Evolutionary conservation across 2,329 filamentous ascomycete species (phyloP), one percentile per base, ranked within the genome.

Genomic region (Penicillium sp.): DNA sequence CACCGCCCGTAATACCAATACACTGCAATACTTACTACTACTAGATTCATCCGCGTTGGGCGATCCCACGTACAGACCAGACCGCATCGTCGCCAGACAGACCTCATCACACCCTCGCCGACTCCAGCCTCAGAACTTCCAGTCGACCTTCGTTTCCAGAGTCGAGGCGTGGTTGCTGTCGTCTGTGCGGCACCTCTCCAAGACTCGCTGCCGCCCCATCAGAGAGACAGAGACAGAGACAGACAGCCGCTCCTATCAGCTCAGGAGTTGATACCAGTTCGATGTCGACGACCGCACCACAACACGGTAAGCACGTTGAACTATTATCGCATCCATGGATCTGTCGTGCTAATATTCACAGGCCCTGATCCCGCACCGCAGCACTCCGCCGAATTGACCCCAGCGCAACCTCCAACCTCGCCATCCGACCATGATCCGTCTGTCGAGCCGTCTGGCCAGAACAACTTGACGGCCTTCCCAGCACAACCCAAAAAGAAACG

Each of bases 401-500:
- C 50, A 47, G 33, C 53, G 51, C 58, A 59, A 50, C 40, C 53
- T 48, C 43, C n/a, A n/a, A n/a, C n/a, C n/a, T n/a, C 46, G 38
- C 50, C 57, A 43, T 47, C 57, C 14, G 47, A 56, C 12, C 35
- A 60, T 42, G 55, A 61, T 50, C 47, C 14, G 57, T 45, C 43
- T 45, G 40, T 54, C 51, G 45, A 42, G 47, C 33, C 55, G 38
- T 58, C 60, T 28, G 52, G 48, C 28, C 49, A 48, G 23, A 38
- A 47, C 26, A 52, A 54, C 18, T 48, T 55, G 20, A 40, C 63
- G 35, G 38, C 66, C 20, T n/a, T 55, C 5, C 23, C 58, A 16
- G 56, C 68, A 33, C 52, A 62, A 21, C 65, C 71, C 9, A 74
- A 71, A 61, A 74, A 73, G 60, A 68, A 70, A 40, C 66, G 68